A percentile compares a stretch with the other conserved stretches of the same genome.
Conservation (phyloP, 31 red algal species). For the Porphyra umbilicalis region DNA sequence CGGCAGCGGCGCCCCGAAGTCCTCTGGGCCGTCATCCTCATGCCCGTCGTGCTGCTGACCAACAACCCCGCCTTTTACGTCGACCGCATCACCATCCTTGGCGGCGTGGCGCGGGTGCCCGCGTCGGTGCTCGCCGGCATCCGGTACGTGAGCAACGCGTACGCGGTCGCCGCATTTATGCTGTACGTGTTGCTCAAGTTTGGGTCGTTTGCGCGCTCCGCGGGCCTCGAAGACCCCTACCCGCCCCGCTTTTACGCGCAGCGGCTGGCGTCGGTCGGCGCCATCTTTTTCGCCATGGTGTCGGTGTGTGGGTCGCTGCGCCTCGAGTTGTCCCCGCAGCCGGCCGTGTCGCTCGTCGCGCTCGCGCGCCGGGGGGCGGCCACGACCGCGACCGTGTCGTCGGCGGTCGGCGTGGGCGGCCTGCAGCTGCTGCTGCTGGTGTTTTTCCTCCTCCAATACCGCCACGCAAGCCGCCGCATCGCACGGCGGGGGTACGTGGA, state of each 20-base stretch:
- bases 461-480: neutral
- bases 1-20: slow-evolving; percentile 2
- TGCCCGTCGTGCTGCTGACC: neutral
- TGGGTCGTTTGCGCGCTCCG: neutral
- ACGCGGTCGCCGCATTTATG: neutral
- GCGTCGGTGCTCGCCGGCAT: neutral
- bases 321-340: neutral
- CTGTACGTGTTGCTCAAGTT: slow-evolving; percentile 8
- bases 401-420: neutral
- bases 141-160: slow-evolving; percentile 4
- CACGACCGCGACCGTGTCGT: neutral
- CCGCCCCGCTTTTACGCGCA: neutral
- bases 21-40: neutral
- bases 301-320: neutral
- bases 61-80: slow-evolving; percentile 3
- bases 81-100: neutral
- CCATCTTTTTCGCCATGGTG: neutral
- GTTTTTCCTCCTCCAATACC: neutral
- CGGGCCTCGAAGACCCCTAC: neutral
- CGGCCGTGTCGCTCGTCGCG: neutral
- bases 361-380: neutral
- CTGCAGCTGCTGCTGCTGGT: neutral
- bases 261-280: neutral
- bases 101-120: neutral
- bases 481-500: neutral